Conservation (phyloP, 306 rosid genomes). For the Prunus campanulata region DNA sequence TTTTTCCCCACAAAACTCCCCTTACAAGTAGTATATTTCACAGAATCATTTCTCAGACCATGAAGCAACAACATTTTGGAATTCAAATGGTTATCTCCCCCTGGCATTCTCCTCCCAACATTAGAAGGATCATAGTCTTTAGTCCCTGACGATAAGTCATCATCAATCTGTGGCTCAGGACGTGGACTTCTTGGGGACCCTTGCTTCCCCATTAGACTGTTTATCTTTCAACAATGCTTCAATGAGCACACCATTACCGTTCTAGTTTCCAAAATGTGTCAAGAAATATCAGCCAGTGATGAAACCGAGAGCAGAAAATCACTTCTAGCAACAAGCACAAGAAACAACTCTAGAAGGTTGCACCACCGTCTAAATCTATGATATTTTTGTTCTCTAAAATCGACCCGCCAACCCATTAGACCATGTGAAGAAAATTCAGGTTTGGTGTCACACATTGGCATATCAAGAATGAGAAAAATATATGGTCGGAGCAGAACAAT, state of each 20-base stretch:
- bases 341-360: slow-evolving; percentile 12
- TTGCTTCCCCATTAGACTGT: slow-evolving; percentile 45
- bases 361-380: slow-evolving; percentile 13
- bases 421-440: slow-evolving; percentile 16
- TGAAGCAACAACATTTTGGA: slow-evolving; percentile 50
- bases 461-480: not conserved
- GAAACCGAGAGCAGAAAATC: slow-evolving; percentile 14
- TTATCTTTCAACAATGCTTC: slow-evolving; percentile 22
- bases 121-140: slow-evolving; percentile 49
- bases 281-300: slow-evolving; percentile 5
- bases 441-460: slow-evolving; percentile 35
- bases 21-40: slow-evolving; percentile 54
- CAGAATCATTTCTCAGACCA: slow-evolving; percentile 49
- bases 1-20: slow-evolving; percentile 53
- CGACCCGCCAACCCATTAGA: slow-evolving; percentile 42
- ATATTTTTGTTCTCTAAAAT: slow-evolving; percentile 29
- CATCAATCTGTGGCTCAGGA: slow-evolving; percentile 34
- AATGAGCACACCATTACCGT: slow-evolving; percentile 7
- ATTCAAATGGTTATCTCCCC: slow-evolving; percentile 50
- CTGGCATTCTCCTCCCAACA: slow-evolving; percentile 51
- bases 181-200: slow-evolving; percentile 45
- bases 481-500: slow-evolving; percentile 19
- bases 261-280: slow-evolving; percentile 5
- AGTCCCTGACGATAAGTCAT: slow-evolving; percentile 30
- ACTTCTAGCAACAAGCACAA: slow-evolving; percentile 4